Evolutionary conservation across 2,329 filamentous ascomycete genomes (phyloP).

Genomic region (Fusarium liriodendri): DNA sequence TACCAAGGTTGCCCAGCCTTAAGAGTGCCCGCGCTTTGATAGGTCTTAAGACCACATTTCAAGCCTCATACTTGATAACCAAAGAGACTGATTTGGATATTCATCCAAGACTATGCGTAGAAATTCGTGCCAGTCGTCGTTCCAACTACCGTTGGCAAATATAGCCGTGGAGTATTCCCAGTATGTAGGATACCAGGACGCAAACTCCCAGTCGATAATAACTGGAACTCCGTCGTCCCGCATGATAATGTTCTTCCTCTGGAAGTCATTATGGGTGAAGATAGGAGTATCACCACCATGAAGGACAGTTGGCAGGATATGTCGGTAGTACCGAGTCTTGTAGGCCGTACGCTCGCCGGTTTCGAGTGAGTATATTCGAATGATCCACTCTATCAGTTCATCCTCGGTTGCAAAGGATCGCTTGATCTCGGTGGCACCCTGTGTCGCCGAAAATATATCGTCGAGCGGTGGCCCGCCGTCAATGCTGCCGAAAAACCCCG

Average conservation of each 20-base stretch:
- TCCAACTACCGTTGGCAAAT: constrained; percentile 26
- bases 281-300: constrained; percentile 5
- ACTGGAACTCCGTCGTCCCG: constrained; percentile 15
- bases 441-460: constrained; percentile 28
- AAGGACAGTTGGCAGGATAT: constrained; percentile 17
- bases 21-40: too few species aligned
- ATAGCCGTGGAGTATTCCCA: constrained; percentile 38
- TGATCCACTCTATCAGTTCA: constrained; percentile 17
- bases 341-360: constrained; percentile 16
- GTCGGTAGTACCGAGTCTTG: constrained; percentile 13
- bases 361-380: constrained; percentile 23
- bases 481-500: constrained; percentile 33
- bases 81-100: constrained; percentile 33
- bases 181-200: constrained; percentile 39
- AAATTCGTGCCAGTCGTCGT: constrained; percentile 38
- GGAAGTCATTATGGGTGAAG: constrained; percentile 38
- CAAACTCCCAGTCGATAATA: constrained; percentile 39
- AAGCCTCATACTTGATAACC: constrained; percentile 28
- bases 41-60: constrained; percentile 30
- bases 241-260: constrained; percentile 38
- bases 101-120: constrained; percentile 31
- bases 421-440: constrained; percentile 12
- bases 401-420: constrained; percentile 15
- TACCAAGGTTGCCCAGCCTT: too few species aligned
- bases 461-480: constrained; percentile 24